These are phyloP conservation scores for Cutaneotrichosporon sp. DNA, from an alignment of 1,284 basidiomycete species.

Conservation along the genomic window DNA sequence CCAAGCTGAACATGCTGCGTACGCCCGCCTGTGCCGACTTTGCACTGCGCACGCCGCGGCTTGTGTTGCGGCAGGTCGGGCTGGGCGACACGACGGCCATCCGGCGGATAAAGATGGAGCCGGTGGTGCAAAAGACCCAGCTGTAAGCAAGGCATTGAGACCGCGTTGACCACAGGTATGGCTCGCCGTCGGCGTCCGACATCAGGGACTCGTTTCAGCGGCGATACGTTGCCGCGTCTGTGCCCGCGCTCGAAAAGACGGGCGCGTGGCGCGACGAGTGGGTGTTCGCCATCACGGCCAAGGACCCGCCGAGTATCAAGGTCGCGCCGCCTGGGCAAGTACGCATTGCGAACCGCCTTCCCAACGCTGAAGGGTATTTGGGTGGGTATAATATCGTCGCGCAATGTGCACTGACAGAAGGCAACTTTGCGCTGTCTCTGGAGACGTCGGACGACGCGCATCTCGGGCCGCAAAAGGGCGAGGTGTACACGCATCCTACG, in stretches of 20 bases:
- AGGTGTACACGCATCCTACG: slow-evolving; percentile 26
- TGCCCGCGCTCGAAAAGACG: slow-evolving; percentile 8
- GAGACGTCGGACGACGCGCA: neutral
- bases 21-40: slow-evolving; percentile 33
- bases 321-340: slow-evolving; percentile 24
- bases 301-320: slow-evolving; percentile 19
- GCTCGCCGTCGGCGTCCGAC: slow-evolving; percentile 24
- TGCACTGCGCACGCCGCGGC: slow-evolving; percentile 29
- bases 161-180: slow-evolving; percentile 23
- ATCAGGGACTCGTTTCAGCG: slow-evolving; percentile 36
- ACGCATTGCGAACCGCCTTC: slow-evolving; percentile 28
- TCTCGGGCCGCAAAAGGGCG: slow-evolving; percentile 6
- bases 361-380: slow-evolving; percentile 34
- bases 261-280: slow-evolving; percentile 28
- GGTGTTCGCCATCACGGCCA: slow-evolving; percentile 42
- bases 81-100: slow-evolving; percentile 33
- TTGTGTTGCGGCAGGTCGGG: slow-evolving; percentile 32
- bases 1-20: slow-evolving; percentile 21
- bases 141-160: slow-evolving; percentile 26
- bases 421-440: slow-evolving; percentile 40
- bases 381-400: slow-evolving; percentile 22
- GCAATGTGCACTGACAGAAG: slow-evolving; percentile 14
- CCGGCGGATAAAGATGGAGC: slow-evolving; percentile 43
- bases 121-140: slow-evolving; percentile 42
- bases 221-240: slow-evolving; percentile 27